Evolutionary conservation across 1,139 yeast species (phyloP).

Genomic region (Ogataea hybrid): DNA sequence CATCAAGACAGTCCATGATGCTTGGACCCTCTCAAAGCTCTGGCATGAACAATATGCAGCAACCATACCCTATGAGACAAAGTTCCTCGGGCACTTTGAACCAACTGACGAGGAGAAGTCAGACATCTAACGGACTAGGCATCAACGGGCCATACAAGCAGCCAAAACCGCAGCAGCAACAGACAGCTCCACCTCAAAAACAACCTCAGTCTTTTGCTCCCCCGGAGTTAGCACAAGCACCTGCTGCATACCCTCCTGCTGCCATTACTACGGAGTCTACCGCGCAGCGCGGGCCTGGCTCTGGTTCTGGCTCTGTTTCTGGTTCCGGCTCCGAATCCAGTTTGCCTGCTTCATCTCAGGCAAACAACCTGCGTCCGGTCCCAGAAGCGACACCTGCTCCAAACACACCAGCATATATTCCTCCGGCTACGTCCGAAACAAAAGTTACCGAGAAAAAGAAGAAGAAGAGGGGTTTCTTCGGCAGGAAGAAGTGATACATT

Average conservation of each 20-base stretch:
- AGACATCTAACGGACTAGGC: slow-evolving; percentile 20
- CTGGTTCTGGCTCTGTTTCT: slow-evolving; percentile 10
- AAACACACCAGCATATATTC: slow-evolving; percentile 26
- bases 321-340: slow-evolving; percentile 10
- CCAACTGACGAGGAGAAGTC: slow-evolving; percentile 15
- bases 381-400: slow-evolving; percentile 34
- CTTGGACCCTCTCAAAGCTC: slow-evolving; percentile 6
- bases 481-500: slow-evolving; percentile 19
- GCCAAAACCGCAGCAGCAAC: slow-evolving; percentile 8
- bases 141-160: slow-evolving; percentile 9
- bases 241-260: no score
- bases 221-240: background rate
- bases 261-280: slow-evolving; percentile 7
- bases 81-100: slow-evolving; percentile 19
- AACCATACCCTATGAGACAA: slow-evolving; percentile 17
- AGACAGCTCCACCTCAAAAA: background rate
- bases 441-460: slow-evolving; percentile 26
- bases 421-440: slow-evolving; percentile 15
- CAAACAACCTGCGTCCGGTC: slow-evolving; percentile 22
- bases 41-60: slow-evolving; percentile 10
- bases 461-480: slow-evolving; percentile 27
- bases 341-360: slow-evolving; percentile 3
- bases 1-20: slow-evolving; percentile 24
- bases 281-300: slow-evolving; percentile 5
- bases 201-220: slow-evolving; percentile 7